Evolutionary conservation across 1,284 basidiomycete genomes (phyloP).

Genomic region (Rugiboletus extremiorientalis): DNA sequence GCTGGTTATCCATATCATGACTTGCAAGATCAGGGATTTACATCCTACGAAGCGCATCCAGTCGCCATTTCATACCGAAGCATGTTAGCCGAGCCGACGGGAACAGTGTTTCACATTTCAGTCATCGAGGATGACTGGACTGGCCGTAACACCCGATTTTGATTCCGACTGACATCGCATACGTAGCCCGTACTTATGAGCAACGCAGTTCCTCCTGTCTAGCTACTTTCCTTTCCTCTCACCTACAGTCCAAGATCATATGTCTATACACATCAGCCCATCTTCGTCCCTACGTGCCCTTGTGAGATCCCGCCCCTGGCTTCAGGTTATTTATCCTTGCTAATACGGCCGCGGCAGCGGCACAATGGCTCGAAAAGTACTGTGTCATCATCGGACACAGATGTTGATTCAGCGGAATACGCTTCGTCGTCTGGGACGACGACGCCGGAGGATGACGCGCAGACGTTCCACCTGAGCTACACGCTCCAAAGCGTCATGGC

Average conservation of each 20-base stretch:
- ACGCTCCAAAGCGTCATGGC: conserved; percentile 6
- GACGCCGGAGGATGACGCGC: conserved; percentile 32
- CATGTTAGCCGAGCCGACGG: conserved; percentile 1
- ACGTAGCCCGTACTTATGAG: background rate
- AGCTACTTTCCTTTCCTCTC: background rate
- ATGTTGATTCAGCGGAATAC: conserved; percentile 21
- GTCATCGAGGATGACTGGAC: conserved; percentile 8
- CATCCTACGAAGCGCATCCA: background rate
- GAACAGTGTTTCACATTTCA: background rate
- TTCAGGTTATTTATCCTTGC: background rate
- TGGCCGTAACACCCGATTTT: background rate
- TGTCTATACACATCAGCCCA: conserved; percentile 7
- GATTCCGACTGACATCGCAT: conserved; percentile 6
- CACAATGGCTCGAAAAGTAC: conserved; percentile 21
- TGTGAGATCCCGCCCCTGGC: conserved; percentile 4
- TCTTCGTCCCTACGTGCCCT: conserved; percentile 19
- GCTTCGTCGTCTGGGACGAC: conserved; percentile 32
- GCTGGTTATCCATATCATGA: conserved; percentile 67
- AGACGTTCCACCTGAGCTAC: conserved; percentile 23
- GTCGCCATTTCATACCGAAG: background rate
- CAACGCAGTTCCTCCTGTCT: background rate
- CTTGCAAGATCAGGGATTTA: too few species aligned
- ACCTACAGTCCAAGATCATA: background rate
- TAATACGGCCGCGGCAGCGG: conserved; percentile 14
- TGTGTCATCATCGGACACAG: conserved; percentile 26